Evolutionary conservation across 1,284 basidiomycete species (phyloP), one percentile per base, ranked within the genome.

Genomic region (Xerocomus nothofagi): DNA sequence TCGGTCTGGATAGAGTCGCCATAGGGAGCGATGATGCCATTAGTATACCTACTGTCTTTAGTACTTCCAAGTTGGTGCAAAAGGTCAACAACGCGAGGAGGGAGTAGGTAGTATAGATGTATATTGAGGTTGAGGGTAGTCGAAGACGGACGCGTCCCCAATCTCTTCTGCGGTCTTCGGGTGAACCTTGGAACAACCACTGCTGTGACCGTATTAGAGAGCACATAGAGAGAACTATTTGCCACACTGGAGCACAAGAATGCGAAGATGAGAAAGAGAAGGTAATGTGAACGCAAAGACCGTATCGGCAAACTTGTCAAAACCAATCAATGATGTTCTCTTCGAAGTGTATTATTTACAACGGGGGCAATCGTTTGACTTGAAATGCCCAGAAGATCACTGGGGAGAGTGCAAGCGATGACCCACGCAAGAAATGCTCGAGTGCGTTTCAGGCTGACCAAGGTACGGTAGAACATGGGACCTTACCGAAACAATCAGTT

Each of bases 11-110:
- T 33, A 26, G n/a, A 10, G 5, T 29, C 10, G 18, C 9, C 12
- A 7, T 29, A 24, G 12, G 15, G 5, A 33, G 42, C n/a, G 17
- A 15, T 3, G n/a, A 45, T 21, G 11, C 9, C 23, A 30, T 30
- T n/a, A n/a, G n/a, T n/a, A 86, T 75, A 4, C 80, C 82, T 4
- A 84, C 83, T 3, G 84, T 61, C 59, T 88, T 88, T 29, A 88
- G 61, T 0, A 80, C 76, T 57, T 81, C 71, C 5, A 88, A 57
- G 9, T 71, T 56, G 17, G 58, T 59, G 57, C 78, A 78, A 26
- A 65, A 64, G 1, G 57, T 60, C 5, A 85, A 54, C 2, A 85
- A 63, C 9, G 71, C 65, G 0, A 71, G 67, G 4, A 88, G 58
- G 8, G 79, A 75, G 59, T 51, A 0, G 84, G 78, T 1, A 77